phyloP scores from a whole-genome alignment of 148 eudicot species.

The Salicornia ramosissima region DNA sequence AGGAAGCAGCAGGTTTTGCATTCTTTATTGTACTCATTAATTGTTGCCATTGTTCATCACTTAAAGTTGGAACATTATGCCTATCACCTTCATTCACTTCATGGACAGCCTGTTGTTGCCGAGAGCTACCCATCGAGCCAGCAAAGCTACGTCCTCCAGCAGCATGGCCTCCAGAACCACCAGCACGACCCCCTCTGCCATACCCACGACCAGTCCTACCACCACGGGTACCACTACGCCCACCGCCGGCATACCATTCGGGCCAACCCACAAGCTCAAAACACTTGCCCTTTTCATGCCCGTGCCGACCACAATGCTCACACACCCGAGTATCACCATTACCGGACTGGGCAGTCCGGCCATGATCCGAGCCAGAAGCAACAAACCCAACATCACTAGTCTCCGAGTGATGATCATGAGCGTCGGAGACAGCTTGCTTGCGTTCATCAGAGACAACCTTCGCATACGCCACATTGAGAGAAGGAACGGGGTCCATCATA shows the following conservation, averaged over 20 bases:
- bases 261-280: not conserved
- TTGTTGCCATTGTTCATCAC: not conserved
- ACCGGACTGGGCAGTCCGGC: not conserved
- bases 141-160: not conserved
- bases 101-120: too few relatives aligned
- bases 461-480: not conserved
- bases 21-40: not conserved
- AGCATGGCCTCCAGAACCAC: not conserved
- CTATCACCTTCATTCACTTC: too few relatives aligned
- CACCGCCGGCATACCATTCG: not conserved
- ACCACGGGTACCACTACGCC: not conserved
- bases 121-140: too few relatives aligned
- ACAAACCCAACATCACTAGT: not conserved
- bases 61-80: not conserved
- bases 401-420: not conserved
- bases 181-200: not conserved
- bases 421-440: not conserved
- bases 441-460: not conserved
- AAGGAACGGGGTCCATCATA: not conserved
- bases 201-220: not conserved
- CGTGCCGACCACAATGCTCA: not conserved
- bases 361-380: not conserved
- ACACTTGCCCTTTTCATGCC: not conserved
- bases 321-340: too few relatives aligned
- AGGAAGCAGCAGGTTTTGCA: too few relatives aligned